Conservation (phyloP, 2,329 filamentous ascomycete genomes). For the Epichloe elymi region DNA sequence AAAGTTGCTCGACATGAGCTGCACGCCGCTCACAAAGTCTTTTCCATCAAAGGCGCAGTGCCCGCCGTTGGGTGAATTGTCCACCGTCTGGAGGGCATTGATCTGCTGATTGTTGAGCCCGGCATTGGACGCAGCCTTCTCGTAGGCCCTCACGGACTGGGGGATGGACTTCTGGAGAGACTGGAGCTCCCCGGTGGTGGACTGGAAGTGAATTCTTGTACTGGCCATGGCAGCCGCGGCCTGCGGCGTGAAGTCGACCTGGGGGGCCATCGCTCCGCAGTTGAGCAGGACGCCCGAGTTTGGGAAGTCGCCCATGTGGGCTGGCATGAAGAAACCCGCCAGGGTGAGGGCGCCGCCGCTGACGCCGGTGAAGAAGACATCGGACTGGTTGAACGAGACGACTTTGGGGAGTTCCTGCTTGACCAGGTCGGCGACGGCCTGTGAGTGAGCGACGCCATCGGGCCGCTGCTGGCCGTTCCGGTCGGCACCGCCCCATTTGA, state of each 20-base stretch:
- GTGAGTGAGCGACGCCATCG: slow-evolving; percentile 41
- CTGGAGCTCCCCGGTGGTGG: slow-evolving; percentile 36
- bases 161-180: slow-evolving; percentile 37
- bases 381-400: slow-evolving; percentile 36
- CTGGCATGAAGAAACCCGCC: slow-evolving; percentile 44
- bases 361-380: slow-evolving; percentile 46
- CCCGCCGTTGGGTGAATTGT: slow-evolving; percentile 40
- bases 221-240: slow-evolving; percentile 25
- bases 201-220: slow-evolving; percentile 44
- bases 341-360: slow-evolving; percentile 41
- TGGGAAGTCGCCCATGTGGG: slow-evolving; percentile 36
- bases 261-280: slow-evolving; percentile 40
- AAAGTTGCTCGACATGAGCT: slow-evolving; percentile 41
- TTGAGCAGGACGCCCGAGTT: slow-evolving; percentile 40
- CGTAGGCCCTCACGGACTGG: slow-evolving; percentile 35
- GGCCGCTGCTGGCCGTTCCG: slow-evolving; percentile 33
- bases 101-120: slow-evolving; percentile 32
- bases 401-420: slow-evolving; percentile 34
- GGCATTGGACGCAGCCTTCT: slow-evolving; percentile 29
- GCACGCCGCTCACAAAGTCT: slow-evolving; percentile 41
- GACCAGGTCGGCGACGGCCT: slow-evolving; percentile 41
- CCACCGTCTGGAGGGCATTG: slow-evolving; percentile 40
- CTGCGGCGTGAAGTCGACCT: slow-evolving; percentile 34
- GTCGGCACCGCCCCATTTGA: slow-evolving; percentile 44
- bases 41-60: slow-evolving; percentile 46